Evolutionary conservation across 108 stramenopile genomes (phyloP), one percentile per base, ranked within the genome.

Genomic region (Pseudonitzschia multistriata): DNA sequence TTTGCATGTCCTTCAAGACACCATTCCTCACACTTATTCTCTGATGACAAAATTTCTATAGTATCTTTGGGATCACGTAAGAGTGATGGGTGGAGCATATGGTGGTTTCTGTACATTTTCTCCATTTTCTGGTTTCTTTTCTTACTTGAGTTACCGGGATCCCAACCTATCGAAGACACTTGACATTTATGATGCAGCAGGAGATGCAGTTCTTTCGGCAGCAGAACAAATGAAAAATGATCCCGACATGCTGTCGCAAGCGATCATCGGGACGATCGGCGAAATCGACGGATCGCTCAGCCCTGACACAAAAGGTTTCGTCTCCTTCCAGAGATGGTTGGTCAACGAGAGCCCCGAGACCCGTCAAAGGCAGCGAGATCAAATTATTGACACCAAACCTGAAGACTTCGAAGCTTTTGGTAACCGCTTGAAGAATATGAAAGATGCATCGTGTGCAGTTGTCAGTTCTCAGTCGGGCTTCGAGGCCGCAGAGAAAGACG

Each of bases 41-140:
- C 11, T 45, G 5, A 6, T 8, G 13, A 17, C 15, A 45, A 17
- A 17, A 17, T 45, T 45, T 13, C 42, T 17, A 17, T 10, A 45
- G 42, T 87, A 87, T 72, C 81, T 97, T 63, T 97, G 96, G 96
- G 96, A 98, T 71, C 80, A 93, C 48, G 96, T 98, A 8, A 80
- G 96, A 31, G 96, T 98, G n/a, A 87, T 87, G 81, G 96, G 96
- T n/a, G 97, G 98, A 27, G 98, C 98, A 3, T 98, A 98, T 72
- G 98, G 96, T 49, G 96, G 96, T 17, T 96, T 96, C 82, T 95
- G 95, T 68, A 84, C 90, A 33, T 96, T 96, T 77, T 81, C 86
- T 68, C 92, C 91, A 11, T 73, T 79, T 39, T 80, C 86, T 49
- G 89, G 88, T 2, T 73, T 93, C 60, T 94, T 98, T 59, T 77